Conservation (phyloP, 2,329 filamentous ascomycete species). For the Hypoxylon sp. region DNA sequence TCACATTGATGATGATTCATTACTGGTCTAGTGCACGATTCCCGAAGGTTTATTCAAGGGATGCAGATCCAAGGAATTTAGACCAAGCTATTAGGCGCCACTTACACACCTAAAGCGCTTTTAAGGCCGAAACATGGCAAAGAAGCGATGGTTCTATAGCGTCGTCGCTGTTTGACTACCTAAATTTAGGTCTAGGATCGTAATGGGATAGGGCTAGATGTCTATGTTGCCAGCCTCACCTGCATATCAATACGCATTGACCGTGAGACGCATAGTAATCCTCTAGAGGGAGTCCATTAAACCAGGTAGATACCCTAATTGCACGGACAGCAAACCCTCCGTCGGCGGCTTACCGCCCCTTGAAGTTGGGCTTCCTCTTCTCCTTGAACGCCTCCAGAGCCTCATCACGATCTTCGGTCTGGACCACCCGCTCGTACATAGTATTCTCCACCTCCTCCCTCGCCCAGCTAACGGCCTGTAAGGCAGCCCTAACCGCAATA, state of each 20-base stretch:
- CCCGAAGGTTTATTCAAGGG: conserved; percentile 18
- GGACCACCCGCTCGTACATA: conserved; percentile 86
- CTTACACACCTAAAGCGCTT: conserved; percentile 4
- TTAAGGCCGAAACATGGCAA: not conserved
- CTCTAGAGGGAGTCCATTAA: not conserved
- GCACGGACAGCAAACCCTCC: not conserved
- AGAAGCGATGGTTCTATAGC: not conserved
- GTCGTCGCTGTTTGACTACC: not conserved
- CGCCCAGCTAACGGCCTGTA: conserved; percentile 81
- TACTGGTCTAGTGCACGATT: conserved; percentile 36
- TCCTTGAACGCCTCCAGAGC: conserved; percentile 85
- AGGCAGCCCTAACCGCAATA: conserved; percentile 81
- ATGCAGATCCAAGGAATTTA: conserved; percentile 9
- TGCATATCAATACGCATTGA: not conserved
- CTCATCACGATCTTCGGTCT: conserved; percentile 88
- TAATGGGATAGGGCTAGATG: not conserved
- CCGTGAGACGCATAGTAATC: not conserved
- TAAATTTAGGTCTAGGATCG: not conserved
- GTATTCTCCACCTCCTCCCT: conserved; percentile 84
- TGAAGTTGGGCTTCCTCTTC: conserved; percentile 72
- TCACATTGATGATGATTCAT: conserved; percentile 49
- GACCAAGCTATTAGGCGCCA: conserved; percentile 9
- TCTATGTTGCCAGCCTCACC: not conserved
- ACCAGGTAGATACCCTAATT: not conserved
- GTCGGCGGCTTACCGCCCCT: conserved; percentile 58